These are phyloP conservation scores for Angomonas deanei DNA, from an alignment of 208 protist species.

Conservation along the genomic window DNA sequence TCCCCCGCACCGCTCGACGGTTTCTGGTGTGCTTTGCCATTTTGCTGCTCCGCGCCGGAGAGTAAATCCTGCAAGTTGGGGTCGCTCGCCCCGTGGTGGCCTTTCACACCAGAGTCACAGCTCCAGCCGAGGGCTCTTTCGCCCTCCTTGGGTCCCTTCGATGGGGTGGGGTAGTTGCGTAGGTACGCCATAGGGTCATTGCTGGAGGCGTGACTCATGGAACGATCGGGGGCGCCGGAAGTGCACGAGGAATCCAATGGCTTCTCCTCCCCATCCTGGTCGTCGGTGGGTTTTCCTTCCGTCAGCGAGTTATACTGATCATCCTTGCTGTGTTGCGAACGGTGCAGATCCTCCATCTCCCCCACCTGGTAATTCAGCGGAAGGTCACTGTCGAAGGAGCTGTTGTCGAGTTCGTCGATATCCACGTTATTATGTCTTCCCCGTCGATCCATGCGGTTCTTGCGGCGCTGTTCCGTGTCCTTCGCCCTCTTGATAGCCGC, in stretches of 20 bases:
- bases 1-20: background rate
- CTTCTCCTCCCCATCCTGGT: background rate
- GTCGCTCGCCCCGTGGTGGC: too few relatives aligned
- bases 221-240: background rate
- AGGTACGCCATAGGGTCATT: background rate
- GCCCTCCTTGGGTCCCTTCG: too few relatives aligned
- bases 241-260: background rate
- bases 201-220: background rate
- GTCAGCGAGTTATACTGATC: too few relatives aligned
- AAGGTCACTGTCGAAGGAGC: background rate
- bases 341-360: background rate
- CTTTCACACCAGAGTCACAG: too few relatives aligned
- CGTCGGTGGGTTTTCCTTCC: too few relatives aligned
- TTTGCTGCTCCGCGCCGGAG: too few relatives aligned
- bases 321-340: background rate
- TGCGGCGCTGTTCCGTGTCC: background rate
- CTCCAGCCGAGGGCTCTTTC: too few relatives aligned
- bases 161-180: too few relatives aligned
- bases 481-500: background rate
- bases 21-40: too few relatives aligned
- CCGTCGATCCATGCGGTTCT: background rate
- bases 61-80: too few relatives aligned
- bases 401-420: background rate
- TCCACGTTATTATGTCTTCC: background rate
- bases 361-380: background rate